phyloP scores from a whole-genome alignment of 2,329 filamentous ascomycete species.

The Cyphellophora europaea region DNA sequence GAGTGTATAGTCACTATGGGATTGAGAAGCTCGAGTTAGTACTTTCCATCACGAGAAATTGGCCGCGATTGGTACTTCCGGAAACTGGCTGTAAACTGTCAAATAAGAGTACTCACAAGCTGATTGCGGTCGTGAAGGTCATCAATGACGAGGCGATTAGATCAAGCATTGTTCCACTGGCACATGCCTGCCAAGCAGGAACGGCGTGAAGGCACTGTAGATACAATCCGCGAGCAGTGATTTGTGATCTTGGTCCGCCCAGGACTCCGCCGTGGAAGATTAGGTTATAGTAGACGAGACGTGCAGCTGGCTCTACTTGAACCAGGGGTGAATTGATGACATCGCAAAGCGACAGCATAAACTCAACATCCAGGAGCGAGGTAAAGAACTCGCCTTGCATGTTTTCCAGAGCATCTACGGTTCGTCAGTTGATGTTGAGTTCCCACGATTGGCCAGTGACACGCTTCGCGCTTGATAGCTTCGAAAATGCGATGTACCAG shows the following conservation, averaged over 20 bases:
- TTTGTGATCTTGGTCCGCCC: neutral
- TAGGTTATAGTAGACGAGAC: slow-evolving; percentile 2
- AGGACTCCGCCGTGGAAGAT: slow-evolving; percentile 1
- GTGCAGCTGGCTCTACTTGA: slow-evolving; percentile 1
- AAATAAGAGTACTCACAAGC: too few relatives aligned
- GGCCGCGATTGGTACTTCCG: too few relatives aligned
- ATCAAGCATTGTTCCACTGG: slow-evolving; percentile 1
- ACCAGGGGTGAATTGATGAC: slow-evolving; percentile 1
- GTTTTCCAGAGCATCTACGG: neutral
- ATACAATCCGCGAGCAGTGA: neutral
- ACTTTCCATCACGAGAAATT: too few relatives aligned
- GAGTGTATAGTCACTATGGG: neutral
- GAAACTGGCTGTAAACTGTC: too few relatives aligned
- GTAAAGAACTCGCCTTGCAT: slow-evolving; percentile 3
- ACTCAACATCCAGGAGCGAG: neutral
- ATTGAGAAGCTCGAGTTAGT: too few relatives aligned
- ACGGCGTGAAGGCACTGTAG: slow-evolving; percentile 1
- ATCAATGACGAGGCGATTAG: neutral
- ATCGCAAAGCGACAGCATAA: neutral
- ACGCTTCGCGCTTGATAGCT: too few relatives aligned
- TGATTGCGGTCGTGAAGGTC: neutral
- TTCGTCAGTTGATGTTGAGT: too few relatives aligned
- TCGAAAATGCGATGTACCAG: neutral
- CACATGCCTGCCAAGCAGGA: neutral
- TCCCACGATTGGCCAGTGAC: too few relatives aligned